Percentiles rank a stretch among this genome's conserved stretches.
These are phyloP conservation scores for Trichoderma hamatum DNA, from an alignment of 2,329 filamentous ascomycete species.

Conservation along the genomic window DNA sequence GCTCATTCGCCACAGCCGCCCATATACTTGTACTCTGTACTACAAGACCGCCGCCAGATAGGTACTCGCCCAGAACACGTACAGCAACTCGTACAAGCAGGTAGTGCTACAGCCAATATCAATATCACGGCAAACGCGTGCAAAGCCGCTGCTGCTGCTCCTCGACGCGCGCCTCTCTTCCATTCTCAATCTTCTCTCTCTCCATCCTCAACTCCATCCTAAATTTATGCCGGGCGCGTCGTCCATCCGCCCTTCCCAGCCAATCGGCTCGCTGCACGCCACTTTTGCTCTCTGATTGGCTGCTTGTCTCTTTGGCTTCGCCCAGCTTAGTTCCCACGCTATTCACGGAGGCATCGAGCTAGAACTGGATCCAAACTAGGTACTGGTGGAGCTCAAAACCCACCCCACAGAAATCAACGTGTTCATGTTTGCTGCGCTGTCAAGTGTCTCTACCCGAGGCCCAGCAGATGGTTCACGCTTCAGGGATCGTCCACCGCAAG, in stretches of 20 bases:
- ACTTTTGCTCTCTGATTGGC: slow-evolving; percentile 4
- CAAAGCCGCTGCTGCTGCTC: neutral
- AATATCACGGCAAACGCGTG: no score
- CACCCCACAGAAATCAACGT: neutral
- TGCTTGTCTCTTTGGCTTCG: neutral
- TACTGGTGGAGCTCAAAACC: no score
- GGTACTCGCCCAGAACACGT: no score
- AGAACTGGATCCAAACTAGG: neutral
- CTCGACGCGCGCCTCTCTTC: neutral
- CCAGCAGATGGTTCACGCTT: no score
- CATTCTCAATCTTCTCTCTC: neutral
- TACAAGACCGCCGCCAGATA: no score
- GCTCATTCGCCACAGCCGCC: slow-evolving; percentile 17
- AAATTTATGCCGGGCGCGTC: neutral
- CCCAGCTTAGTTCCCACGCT: no score
- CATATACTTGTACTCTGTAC: neutral
- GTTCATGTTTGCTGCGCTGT: slow-evolving; percentile 1
- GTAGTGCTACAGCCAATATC: neutral
- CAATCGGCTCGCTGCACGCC: slow-evolving; percentile 26
- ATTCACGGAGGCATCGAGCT: no score
- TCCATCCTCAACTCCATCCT: neutral
- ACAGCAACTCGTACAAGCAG: slow-evolving; percentile 20
- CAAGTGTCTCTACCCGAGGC: no score
- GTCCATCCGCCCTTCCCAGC: neutral
- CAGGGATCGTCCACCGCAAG: neutral